Base-by-base conservation (phyloP, 306 rosid genomes). In the Fragaria vesca region DNA sequence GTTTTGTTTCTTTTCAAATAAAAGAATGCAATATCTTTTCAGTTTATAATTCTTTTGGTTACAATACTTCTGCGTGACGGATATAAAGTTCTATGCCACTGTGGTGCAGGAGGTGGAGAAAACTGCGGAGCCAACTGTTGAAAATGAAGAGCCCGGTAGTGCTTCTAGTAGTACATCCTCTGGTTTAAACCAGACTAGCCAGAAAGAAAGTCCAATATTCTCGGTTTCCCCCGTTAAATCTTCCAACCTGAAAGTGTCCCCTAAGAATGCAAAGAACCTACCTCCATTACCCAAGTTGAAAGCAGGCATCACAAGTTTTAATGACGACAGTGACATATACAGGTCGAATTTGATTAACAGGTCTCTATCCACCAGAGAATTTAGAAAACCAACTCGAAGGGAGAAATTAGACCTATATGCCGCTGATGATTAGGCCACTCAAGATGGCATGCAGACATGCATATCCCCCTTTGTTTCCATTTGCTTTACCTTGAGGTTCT, bases 321-420 rank as follows among this genome's bases (percentile, higher is more conserved):
- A 68, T 61, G 81, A 80, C 26, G 88, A 78, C 13, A 82, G 83
- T 36, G 72, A 34, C 85, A 67, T 72, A 45, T 78, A 81, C 84
- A 81, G 65, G 79, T 69, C 83, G 40, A 79, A 76, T 60, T 88
- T 70, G 42, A 71, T 84, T 73, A 82, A 77, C 74, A 92, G 91
- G 90, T 92, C 93, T 51, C 71, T 84, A 76, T 88, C 96, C 75
- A 84, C 91, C 12, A 84, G 94, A 90, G 97, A 92, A 76, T 88
- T 84, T 67, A 88, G 88, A 85, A 82, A 69, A 74, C 57, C 69
- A 28, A 71, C 58, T 76, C 40, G 24, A 42, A 81, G 83, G 65
- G 78, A 86, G 69, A 84, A 57, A 50, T 72, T 91, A 43, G 80
- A 82, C 40, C 71, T 80, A 43, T 80, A 79, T 47, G 85, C 82